Evolutionary conservation across 2,329 filamentous ascomycete species (phyloP), one percentile per base, ranked within the genome.

Genomic region (Pestalotiopsis sp.): DNA sequence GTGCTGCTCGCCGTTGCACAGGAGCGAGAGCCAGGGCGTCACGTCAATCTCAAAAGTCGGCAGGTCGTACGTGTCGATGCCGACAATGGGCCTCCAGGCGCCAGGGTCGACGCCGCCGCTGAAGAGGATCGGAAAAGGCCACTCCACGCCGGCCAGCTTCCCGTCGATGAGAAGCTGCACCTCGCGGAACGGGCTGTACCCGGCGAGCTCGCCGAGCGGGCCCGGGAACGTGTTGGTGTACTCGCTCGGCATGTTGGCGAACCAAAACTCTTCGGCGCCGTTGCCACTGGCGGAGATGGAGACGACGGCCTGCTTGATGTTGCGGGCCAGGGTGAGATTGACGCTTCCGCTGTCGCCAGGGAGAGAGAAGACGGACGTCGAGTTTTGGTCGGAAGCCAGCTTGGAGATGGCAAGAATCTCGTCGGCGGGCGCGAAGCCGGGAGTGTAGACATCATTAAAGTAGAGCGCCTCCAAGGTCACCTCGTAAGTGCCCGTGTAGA

Each of bases 121-220:
- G 71, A 92, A 93, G 63, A 93, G 89, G 20, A 91, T 82, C 0
- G 90, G 90, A 68, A 91, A 92, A 4, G 91, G 91, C 90, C 89
- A 92, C 12, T 86, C 85, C 3, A 91, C 87, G 1, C 90, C 91
- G 11, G 89, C 89, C 60, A 92, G 77, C 14, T 82, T 79, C 1
- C 85, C 88, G 73, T 92, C 90, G 59, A 92, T 90, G 61, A 86
- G 83, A 0, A 92, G 79, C 70, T 92, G 90, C 5, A 92, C 81
- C 78, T 93, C 91, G 49, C 90, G 86, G 73, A 91, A 92, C 1
- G 90, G 87, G 2, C 89, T 90, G 71, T 87, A 88, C 1, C 90
- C 90, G 67, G 87, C 86, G 0, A 92, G 80, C 71, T 72, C 73
- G 5, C 85, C 86, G 3, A 84, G 31, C 11, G 63, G 81, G 20